Percentiles rank a stretch among this genome's conserved stretches.
These are phyloP conservation scores for Plasmodium ovale DNA, from an alignment of 169 alveolate species.

Conservation along the genomic window DNA sequence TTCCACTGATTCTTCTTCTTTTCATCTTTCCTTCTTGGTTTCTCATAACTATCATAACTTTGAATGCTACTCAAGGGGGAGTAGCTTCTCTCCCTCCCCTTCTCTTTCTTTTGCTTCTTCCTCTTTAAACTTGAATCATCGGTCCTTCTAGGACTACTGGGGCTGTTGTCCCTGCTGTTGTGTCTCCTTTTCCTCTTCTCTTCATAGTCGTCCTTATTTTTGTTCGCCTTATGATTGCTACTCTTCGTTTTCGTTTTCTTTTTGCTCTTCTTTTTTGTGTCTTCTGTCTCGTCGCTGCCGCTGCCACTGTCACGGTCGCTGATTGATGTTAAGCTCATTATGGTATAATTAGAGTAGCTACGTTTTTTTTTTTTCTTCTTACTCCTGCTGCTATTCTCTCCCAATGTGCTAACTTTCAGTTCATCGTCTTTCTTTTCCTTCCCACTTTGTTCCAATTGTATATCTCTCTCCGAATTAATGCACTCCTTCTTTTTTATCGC, in stretches of 20 bases:
- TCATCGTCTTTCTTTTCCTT: background rate
- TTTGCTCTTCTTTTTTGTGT: background rate
- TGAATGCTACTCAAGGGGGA: no score
- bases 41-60: no score
- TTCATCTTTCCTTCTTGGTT: no score
- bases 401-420: background rate
- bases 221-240: background rate
- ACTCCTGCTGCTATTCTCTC: background rate
- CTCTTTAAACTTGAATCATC: no score
- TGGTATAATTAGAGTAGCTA: background rate
- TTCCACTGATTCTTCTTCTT: background rate
- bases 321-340: slow-evolving; percentile 1
- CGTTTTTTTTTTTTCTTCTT: slow-evolving; percentile 1
- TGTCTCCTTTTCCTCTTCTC: background rate
- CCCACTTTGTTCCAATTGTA: background rate
- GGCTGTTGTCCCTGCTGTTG: background rate
- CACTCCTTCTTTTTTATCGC: background rate
- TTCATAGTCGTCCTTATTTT: background rate
- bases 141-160: no score
- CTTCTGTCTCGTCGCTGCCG: background rate
- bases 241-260: background rate
- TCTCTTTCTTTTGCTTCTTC: no score
- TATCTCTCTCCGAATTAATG: background rate
- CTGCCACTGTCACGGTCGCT: no score
- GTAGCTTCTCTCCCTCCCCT: no score